Base-by-base conservation (phyloP, 768 basidiomycete genomes). In the Collybiopsis luxurians region DNA sequence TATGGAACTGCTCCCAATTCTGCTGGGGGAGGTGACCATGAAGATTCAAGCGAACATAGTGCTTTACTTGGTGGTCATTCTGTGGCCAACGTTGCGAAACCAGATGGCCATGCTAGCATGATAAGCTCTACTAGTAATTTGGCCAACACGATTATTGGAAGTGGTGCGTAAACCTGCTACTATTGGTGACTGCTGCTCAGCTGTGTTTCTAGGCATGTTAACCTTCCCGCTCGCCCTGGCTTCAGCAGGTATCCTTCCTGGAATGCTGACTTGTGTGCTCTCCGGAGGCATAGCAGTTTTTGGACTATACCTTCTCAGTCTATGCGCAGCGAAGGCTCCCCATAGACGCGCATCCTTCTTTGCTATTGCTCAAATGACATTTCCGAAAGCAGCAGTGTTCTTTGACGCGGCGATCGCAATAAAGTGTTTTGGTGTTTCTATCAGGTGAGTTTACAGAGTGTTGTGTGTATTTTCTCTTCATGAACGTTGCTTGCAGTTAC, bases 391-490 rank as follows among this genome's bases (percentile, higher is more conserved):
- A 0, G 90, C 89, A 0, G 75, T 92, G 38, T 90, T 92, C 69
- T 96, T 98, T 64, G 96, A 98, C 69, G 86, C 86, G 3, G 96
- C 95, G 12, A 94, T 98, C 63, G 94, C 94, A 10, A 88, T 86
- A 68, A 98, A 98, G 69, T 98, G 96, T 70, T 97, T 97, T 67
- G 96, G 96, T 19, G 96, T 98, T 2, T 93, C 92, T 31, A 87
- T 95, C 63, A 94, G 92, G 83, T 93, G 72, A 45, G 81, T 50
- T 6, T n/a, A 26, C 7, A n/a, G 3, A 52, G 39, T 28, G 12
- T 26, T 42, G 10, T 36, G 17, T 27, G 23, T 47, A 50, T 40
- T 31, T 57, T 24, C 15, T 28, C 48, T 1, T 2, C 19, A 34
- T 34, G 30, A 9, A 19, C 31, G 30, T 36, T 21, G n/a, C 45